phyloP scores from a whole-genome alignment of 2,329 filamentous ascomycete species.

The Magnaporthales sp. region DNA sequence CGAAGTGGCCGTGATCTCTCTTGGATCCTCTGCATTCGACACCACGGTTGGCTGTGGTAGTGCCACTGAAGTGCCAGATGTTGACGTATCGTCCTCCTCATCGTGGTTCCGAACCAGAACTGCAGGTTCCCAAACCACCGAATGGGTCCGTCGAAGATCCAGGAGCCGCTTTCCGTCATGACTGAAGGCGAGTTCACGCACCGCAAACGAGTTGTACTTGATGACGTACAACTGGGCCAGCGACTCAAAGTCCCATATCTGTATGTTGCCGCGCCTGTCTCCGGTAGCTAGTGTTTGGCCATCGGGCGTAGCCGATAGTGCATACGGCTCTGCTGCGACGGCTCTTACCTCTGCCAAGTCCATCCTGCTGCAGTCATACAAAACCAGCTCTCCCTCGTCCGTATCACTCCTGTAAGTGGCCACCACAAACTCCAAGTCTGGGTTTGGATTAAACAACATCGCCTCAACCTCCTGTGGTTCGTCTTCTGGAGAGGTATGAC shows the following conservation, averaged over 20 bases:
- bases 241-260: constrained; percentile 7
- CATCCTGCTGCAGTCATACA: neutral
- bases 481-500: neutral
- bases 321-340: neutral
- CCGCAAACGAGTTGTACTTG: constrained; percentile 1
- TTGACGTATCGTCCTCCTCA: neutral
- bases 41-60: neutral
- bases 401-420: neutral
- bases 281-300: constrained; percentile 2
- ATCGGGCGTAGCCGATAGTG: constrained; percentile 2
- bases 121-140: constrained; percentile 5
- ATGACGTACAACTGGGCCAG: constrained; percentile 3
- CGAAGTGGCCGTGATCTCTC: constrained; percentile 3
- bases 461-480: neutral
- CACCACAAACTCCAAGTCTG: neutral
- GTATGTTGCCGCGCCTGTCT: constrained; percentile 4
- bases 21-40: neutral
- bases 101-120: constrained; percentile 1
- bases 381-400: neutral
- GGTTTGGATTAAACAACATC: constrained; percentile 7
- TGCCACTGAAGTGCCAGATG: neutral
- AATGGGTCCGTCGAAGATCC: constrained; percentile 1
- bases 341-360: neutral
- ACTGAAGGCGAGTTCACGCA: neutral
- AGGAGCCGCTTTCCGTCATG: neutral